Evolutionary conservation across 148 eudicot genomes (phyloP).

Genomic region (Rhododendron simsii): DNA sequence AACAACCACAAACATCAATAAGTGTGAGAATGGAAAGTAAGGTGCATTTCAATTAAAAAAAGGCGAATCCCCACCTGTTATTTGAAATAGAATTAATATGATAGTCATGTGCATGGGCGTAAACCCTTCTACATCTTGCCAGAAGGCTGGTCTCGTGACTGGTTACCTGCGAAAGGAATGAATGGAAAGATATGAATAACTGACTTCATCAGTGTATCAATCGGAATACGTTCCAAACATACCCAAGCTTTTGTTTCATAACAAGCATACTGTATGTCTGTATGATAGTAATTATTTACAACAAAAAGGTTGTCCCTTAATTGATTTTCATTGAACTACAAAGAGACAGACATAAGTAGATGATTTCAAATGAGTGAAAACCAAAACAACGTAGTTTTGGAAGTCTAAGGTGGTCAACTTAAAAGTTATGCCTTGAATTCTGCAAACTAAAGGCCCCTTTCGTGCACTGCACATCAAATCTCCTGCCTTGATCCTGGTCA

Average conservation of each 20-base stretch:
- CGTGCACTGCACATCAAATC: neutral
- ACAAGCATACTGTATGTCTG: neutral
- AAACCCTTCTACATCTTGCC: constrained; percentile 81
- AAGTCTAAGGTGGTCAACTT: neutral
- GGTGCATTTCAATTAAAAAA: neutral
- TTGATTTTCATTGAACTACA: neutral
- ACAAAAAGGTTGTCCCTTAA: neutral
- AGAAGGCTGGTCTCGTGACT: constrained; percentile 66
- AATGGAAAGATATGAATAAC: neutral
- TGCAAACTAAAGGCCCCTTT: neutral
- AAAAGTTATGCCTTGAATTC: neutral
- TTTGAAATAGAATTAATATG: constrained; percentile 83
- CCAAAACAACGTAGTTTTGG: neutral
- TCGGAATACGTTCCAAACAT: neutral
- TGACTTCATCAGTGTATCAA: neutral
- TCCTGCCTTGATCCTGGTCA: neutral
- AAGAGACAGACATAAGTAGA: neutral
- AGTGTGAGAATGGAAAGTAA: neutral
- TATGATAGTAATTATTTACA: neutral
- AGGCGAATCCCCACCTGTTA: constrained; percentile 46
- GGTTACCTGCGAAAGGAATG: constrained; percentile 42
- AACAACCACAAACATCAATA: neutral
- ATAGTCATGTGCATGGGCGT: constrained; percentile 90
- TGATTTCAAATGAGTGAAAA: neutral
- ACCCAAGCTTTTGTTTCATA: neutral